Base-by-base conservation (phyloP, 257 asterid genomes). In the Mentha longifolia region DNA sequence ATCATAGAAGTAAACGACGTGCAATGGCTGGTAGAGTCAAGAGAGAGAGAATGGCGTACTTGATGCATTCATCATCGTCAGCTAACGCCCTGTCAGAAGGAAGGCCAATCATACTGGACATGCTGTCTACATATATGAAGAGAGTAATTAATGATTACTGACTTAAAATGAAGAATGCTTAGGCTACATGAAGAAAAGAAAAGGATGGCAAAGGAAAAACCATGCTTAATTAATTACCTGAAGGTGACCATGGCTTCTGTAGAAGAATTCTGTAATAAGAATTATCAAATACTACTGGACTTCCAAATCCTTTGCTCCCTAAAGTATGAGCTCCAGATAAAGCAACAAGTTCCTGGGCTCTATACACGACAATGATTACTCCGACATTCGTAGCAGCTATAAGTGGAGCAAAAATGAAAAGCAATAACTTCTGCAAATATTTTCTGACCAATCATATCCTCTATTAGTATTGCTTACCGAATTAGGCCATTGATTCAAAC, bases 291-390 rank as follows among this genome's bases (percentile, higher is more conserved):
- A 81, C 85, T 9, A 30, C 47, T 50, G 98, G 97, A 78, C 66
- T 83, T 78, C 97, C 98, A 30, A 93, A 93, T 66, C 98, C 98
- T 91, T 93, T 91, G 80, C 78, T 76, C 74, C 98, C 98, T 49
- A 91, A 74, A 17, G 96, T 93, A 80, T 91, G 98, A 47, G 96
- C 98, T 74, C 98, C 98, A 35, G 96, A 91, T 70, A 89, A 72
- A 17, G 95, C 98, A 79, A 93, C 96, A 15, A 91, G 97, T 70
- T 93, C 98, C 71, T 81, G 91, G 42, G 91, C 79, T 76, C 97
- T 90, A 83, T 67, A 58, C 68, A 81, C 41, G 75, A 63, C 16
- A 6, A 70, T 15, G 12, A 20, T 69, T 74, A 67, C 56, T 57
- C 19, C 64, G 61, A 47, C 47, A 33, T 12, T 59, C 3, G 9